Evolutionary conservation across 768 basidiomycete genomes (phyloP).

Genomic region (Leccinum broughii): DNA sequence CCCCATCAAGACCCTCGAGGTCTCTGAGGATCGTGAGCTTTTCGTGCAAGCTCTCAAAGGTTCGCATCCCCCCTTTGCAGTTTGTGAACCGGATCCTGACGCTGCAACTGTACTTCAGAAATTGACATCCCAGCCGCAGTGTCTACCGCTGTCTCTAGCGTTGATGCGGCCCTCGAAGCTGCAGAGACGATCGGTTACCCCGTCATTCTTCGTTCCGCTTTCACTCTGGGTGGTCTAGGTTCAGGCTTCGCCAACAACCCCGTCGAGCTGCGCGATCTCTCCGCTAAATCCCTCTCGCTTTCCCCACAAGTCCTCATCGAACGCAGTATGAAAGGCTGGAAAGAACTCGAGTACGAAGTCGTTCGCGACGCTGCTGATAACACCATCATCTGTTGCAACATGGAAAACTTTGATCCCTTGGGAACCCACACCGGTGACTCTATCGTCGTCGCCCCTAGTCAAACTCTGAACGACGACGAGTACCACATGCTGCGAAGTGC

Average conservation of each 20-base stretch:
- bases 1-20: slow-evolving; percentile 90
- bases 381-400: slow-evolving; percentile 99
- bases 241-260: slow-evolving; percentile 96
- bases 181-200: slow-evolving; percentile 94
- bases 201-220: slow-evolving; percentile 94
- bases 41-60: slow-evolving; percentile 97
- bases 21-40: slow-evolving; percentile 95
- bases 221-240: slow-evolving; percentile 96
- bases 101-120: slow-evolving; percentile 49
- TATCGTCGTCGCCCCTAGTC: slow-evolving; percentile 98
- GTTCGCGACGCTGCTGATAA: slow-evolving; percentile 98
- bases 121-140: slow-evolving; percentile 96
- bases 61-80: slow-evolving; percentile 34
- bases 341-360: slow-evolving; percentile 99
- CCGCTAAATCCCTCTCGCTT: slow-evolving; percentile 86
- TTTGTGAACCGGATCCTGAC: slow-evolving; percentile 6
- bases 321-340: slow-evolving; percentile 99
- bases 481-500: slow-evolving; percentile 99
- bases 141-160: slow-evolving; percentile 95
- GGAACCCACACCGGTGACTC: slow-evolving; percentile 99
- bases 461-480: slow-evolving; percentile 95
- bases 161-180: slow-evolving; percentile 89
- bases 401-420: slow-evolving; percentile 99
- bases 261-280: slow-evolving; percentile 91
- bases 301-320: slow-evolving; percentile 97